phyloP scores from a whole-genome alignment of 768 basidiomycete genomes.

The Stropharia rugosoannulata region DNA sequence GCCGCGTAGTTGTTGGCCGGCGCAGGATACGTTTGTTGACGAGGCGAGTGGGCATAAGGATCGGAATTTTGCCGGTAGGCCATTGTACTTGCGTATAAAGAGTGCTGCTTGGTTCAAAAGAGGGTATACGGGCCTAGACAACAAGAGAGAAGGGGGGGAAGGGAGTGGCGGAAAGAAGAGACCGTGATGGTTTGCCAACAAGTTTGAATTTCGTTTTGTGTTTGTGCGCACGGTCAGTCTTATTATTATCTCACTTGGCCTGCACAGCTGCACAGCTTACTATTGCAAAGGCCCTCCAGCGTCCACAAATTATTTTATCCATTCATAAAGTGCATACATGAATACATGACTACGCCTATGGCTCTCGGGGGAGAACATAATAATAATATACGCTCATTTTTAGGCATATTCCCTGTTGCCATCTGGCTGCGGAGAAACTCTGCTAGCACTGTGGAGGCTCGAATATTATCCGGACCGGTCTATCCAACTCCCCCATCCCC shows the following conservation, averaged over 20 bases:
- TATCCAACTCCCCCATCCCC: too few species aligned
- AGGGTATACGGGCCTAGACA: conserved; percentile 13
- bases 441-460: too few species aligned
- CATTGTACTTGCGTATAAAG: conserved; percentile 34
- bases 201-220: conserved; percentile 21
- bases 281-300: neutral
- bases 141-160: conserved; percentile 7
- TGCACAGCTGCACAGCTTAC: neutral
- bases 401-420: too few species aligned
- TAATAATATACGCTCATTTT: too few species aligned
- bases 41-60: conserved; percentile 36
- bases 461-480: too few species aligned
- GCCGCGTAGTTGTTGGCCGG: conserved; percentile 16
- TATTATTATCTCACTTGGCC: neutral
- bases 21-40: conserved; percentile 25
- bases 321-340: too few species aligned
- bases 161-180: conserved; percentile 12
- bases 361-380: too few species aligned
- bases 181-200: conserved; percentile 23
- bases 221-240: neutral
- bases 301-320: neutral
- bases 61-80: conserved; percentile 55
- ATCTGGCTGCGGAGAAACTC: too few species aligned
- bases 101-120: conserved; percentile 6
- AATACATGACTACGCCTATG: too few species aligned